Conservation (phyloP, 495 filamentous ascomycete genomes). For the Tuber microsphaerosporum region DNA sequence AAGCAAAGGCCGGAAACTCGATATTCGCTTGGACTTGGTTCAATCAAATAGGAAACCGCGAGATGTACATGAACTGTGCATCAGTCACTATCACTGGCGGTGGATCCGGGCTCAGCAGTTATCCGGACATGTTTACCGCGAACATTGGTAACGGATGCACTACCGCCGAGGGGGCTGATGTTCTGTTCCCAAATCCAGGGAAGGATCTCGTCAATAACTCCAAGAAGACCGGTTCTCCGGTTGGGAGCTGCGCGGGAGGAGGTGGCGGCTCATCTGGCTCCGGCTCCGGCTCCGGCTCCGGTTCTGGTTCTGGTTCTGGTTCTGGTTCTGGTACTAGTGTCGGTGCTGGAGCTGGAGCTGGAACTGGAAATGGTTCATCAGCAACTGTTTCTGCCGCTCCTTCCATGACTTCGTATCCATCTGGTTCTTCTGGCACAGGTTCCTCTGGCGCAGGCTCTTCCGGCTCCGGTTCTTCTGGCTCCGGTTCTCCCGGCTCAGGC, state of each 20-base stretch:
- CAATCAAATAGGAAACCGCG: slow-evolving; percentile 52
- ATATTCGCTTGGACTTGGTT: slow-evolving; percentile 58
- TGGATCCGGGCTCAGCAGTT: slow-evolving; percentile 24
- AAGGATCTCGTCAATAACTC: slow-evolving; percentile 46
- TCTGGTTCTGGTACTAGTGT: background rate
- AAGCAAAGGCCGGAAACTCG: slow-evolving; percentile 42
- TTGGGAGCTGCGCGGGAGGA: background rate
- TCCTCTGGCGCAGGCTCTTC: background rate
- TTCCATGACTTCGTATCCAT: background rate
- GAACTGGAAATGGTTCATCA: background rate
- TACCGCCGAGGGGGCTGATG: slow-evolving; percentile 47
- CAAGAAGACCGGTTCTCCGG: background rate
- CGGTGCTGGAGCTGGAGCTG: background rate
- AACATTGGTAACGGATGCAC: slow-evolving; percentile 49
- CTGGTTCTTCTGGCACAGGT: background rate
- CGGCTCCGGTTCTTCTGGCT: background rate
- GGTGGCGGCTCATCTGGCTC: background rate
- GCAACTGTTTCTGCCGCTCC: background rate
- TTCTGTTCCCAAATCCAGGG: slow-evolving; percentile 56
- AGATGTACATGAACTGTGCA: slow-evolving; percentile 60
- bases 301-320: background rate
- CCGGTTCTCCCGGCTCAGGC: no score
- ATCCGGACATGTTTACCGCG: slow-evolving; percentile 54
- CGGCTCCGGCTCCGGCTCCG: background rate
- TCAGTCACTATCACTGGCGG: slow-evolving; percentile 49